phyloP scores from a whole-genome alignment of 108 stramenopile genomes.

The Halocafeteria seosinensis region DNA sequence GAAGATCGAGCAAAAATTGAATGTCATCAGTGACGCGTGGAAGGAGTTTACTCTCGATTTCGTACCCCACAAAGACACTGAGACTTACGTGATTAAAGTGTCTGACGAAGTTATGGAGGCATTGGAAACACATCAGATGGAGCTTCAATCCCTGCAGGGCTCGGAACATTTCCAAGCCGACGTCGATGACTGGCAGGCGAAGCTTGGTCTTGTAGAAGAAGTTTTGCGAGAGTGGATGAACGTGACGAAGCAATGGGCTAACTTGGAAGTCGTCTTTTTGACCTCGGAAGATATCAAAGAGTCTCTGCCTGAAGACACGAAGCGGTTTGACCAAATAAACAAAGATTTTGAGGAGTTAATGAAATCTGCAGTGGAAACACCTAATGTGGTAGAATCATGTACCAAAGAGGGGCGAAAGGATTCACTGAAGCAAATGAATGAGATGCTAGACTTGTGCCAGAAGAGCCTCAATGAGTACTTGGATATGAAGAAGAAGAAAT shows the following conservation, averaged over 20 bases:
- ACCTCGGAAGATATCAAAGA: constrained; percentile 66
- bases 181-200: constrained; percentile 58
- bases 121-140: constrained; percentile 68
- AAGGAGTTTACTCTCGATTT: constrained; percentile 49
- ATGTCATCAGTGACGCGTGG: constrained; percentile 55
- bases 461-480: constrained; percentile 72
- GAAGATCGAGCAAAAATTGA: constrained; percentile 67
- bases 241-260: constrained; percentile 57
- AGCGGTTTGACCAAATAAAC: constrained; percentile 68
- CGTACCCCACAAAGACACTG: constrained; percentile 55
- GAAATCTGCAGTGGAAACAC: constrained; percentile 56
- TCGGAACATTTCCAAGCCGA: constrained; percentile 65
- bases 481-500: constrained; percentile 77
- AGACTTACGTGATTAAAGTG: constrained; percentile 49
- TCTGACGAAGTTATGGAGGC: constrained; percentile 61
- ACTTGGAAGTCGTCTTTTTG: constrained; percentile 65
- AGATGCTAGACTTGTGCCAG: constrained; percentile 66
- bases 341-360: constrained; percentile 67
- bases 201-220: constrained; percentile 52
- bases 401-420: constrained; percentile 55
- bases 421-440: constrained; percentile 50
- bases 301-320: constrained; percentile 70
- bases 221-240: constrained; percentile 54
- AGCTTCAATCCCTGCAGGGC: constrained; percentile 64
- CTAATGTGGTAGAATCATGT: constrained; percentile 53